Base-by-base conservation (phyloP, 140 eudicot genomes). In the Stevia rebaudiana region DNA sequence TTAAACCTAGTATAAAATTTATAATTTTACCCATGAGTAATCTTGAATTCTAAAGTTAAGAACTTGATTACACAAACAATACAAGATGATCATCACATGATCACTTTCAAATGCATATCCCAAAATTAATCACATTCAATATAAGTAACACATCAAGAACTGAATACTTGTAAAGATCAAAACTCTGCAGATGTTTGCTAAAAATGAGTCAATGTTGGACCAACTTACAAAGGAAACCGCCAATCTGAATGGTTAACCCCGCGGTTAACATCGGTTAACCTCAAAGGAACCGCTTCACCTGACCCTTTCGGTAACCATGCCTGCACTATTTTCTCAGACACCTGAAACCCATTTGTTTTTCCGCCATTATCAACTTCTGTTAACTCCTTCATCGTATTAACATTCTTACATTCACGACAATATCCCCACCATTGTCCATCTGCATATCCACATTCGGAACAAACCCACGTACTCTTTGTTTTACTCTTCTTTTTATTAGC, bases 361-460 rank as follows among this genome's bases (percentile, higher is more conserved):
- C 82, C 78, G 11, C 73, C 70, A 1, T 64, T 39, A 16, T 61
- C 84, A 3, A 65, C 71, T 8, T 73, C 84, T 0, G 57, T 42
- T 44, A 84, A 82, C 78, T 74, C 74, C 66, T 71, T 81, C 87
- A 92, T 74, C 0, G 94, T 88, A 2, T 81, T 83, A 8, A 62
- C 80, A 4, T 25, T 24, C 16, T 53, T 63, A 63, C 98, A 92
- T 16, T 73, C 67, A 25, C 70, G 73, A 22, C 98, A 92, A 28
- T 77, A 48, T 5, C 98, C 98, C 98, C 98, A 92, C 98, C 96
- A 88, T 77, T 92, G 95, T 7, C 96, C 98, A 67, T 79, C 87
- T 2, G 80, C 57, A 40, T 88, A 56, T 13, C 96, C 96, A 62
- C 98, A 92, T 6, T 79, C 75, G 57, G 79, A 67, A 36, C 98